Percentiles rank a stretch among this genome's conserved stretches.
Conservation (phyloP, 768 basidiomycete species). For the Amanita rubescens region DNA sequence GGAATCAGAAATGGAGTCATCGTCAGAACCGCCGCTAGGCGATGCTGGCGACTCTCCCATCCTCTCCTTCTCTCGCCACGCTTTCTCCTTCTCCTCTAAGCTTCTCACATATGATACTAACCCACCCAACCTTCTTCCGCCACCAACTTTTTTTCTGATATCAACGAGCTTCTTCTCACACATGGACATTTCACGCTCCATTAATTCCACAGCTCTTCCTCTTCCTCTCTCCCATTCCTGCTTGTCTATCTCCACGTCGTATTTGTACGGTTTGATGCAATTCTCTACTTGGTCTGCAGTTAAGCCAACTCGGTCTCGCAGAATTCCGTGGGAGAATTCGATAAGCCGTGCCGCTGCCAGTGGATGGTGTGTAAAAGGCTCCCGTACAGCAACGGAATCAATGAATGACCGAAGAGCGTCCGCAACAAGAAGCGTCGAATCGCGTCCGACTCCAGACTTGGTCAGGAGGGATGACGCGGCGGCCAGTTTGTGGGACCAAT, state of each 20-base stretch:
- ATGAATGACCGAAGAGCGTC: constrained; percentile 88
- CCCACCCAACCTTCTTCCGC: constrained; percentile 66
- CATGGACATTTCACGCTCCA: constrained; percentile 77
- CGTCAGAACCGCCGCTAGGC: constrained; percentile 25
- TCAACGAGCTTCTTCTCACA: constrained; percentile 85
- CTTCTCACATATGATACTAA: constrained; percentile 76
- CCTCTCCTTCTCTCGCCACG: constrained; percentile 29
- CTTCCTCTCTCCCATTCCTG: constrained; percentile 90
- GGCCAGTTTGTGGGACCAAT: constrained; percentile 96
- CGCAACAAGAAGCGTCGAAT: constrained; percentile 89
- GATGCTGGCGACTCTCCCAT: constrained; percentile 28
- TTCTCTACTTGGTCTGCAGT: constrained; percentile 99
- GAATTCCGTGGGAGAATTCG: constrained; percentile 87
- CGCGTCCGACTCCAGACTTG: constrained; percentile 92
- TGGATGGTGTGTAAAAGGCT: constrained; percentile 91
- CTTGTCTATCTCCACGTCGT: constrained; percentile 91
- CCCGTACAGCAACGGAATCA: constrained; percentile 79
- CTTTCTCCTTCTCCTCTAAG: constrained; percentile 67
- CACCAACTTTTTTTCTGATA: constrained; percentile 84
- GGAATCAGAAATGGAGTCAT: constrained; percentile 51
- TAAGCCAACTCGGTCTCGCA: constrained; percentile 86
- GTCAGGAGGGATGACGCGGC: constrained; percentile 90
- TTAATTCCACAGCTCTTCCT: constrained; percentile 63
- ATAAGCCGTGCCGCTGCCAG: constrained; percentile 82
- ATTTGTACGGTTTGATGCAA: constrained; percentile 99